phyloP scores from a whole-genome alignment of 2,329 filamentous ascomycete species.

The Ophiostoma quercus region DNA sequence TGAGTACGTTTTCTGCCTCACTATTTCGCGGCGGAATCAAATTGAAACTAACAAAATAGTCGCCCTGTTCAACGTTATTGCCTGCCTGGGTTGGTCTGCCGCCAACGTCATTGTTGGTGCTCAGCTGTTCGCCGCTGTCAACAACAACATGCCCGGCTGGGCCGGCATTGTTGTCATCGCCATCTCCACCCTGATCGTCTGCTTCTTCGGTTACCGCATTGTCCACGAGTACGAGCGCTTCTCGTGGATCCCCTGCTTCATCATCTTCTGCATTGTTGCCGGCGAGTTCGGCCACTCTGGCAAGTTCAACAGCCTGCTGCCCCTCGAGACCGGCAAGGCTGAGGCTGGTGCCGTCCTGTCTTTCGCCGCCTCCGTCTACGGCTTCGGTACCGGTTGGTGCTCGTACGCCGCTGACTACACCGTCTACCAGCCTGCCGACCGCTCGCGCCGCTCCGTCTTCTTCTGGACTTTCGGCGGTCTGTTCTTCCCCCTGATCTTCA shows the following conservation, averaged over 20 bases:
- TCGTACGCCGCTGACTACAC: constrained; percentile 53
- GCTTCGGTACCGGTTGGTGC: constrained; percentile 66
- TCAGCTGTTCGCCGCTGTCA: constrained; percentile 70
- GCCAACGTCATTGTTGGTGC: constrained; percentile 77
- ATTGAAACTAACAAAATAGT: constrained; percentile 38
- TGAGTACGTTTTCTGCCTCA: constrained; percentile 48
- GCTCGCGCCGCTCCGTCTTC: constrained; percentile 56
- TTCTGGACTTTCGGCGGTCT: constrained; percentile 64
- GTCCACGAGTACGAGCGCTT: constrained; percentile 74
- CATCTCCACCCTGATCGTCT: constrained; percentile 60
- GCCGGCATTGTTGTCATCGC: constrained; percentile 73
- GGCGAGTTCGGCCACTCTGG: constrained; percentile 40
- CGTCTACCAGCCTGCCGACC: constrained; percentile 48
- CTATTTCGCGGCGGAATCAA: too few species aligned
- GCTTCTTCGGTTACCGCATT: constrained; percentile 69
- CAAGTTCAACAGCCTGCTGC: constrained; percentile 41
- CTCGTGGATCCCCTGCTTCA: constrained; percentile 61
- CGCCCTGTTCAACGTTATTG: constrained; percentile 64
- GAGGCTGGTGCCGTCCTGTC: constrained; percentile 55
- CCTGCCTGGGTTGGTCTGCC: constrained; percentile 68
- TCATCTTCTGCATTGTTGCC: constrained; percentile 49
- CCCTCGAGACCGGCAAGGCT: constrained; percentile 49
- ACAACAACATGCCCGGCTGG: constrained; percentile 61
- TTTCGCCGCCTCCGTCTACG: constrained; percentile 61
- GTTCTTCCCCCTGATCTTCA: constrained; percentile 66